These are phyloP conservation scores for Linnemannia schmuckeri DNA, from an alignment of 192 early-diverging fungal genomes.

Conservation along the genomic window DNA sequence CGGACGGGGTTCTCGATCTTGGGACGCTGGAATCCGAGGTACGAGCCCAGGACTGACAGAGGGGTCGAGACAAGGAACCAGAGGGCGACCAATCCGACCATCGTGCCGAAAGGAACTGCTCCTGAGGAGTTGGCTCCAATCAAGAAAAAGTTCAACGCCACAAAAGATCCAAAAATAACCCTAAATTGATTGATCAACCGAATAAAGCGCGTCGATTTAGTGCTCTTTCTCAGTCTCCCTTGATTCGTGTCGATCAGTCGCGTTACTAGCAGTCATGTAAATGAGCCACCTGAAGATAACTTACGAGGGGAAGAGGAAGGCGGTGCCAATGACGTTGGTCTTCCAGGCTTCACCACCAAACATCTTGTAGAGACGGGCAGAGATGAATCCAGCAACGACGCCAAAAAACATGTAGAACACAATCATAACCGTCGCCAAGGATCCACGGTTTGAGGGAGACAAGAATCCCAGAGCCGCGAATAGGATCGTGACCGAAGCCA, in stretches of 20 bases:
- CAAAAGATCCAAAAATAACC: constrained; percentile 69
- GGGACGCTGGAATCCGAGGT: constrained; percentile 75
- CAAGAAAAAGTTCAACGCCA: constrained; percentile 88
- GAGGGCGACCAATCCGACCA: constrained; percentile 84
- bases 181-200: constrained; percentile 21
- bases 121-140: constrained; percentile 85
- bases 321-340: constrained; percentile 84
- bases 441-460: constrained; percentile 92
- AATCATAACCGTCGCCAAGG: constrained; percentile 92
- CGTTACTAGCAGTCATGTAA: neutral
- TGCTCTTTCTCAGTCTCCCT: no score
- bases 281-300: constrained; percentile 1
- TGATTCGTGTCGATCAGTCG: no score
- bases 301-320: constrained; percentile 86
- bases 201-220: neutral
- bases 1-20: constrained; percentile 83
- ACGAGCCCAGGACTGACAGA: constrained; percentile 83
- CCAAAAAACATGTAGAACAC: constrained; percentile 93
- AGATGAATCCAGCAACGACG: constrained; percentile 88
- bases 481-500: constrained; percentile 78
- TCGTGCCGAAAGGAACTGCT: constrained; percentile 90
- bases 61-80: constrained; percentile 90
- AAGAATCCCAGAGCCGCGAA: constrained; percentile 98
- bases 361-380: constrained; percentile 94
- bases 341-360: constrained; percentile 92